These are phyloP conservation scores for Naganishia vaughanmartiniae DNA, from an alignment of 768 basidiomycete species.

Conservation along the genomic window DNA sequence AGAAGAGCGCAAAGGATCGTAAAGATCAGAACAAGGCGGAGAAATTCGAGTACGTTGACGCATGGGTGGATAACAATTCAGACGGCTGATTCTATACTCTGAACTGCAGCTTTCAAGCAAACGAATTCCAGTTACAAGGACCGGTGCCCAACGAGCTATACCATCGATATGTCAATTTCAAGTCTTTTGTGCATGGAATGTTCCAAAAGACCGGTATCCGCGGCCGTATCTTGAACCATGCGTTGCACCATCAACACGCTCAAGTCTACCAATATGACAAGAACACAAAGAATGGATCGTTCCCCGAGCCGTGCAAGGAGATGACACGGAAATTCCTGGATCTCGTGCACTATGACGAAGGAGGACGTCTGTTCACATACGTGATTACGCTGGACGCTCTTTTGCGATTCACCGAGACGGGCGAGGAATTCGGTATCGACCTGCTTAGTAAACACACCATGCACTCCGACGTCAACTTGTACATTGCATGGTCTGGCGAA, in stretches of 20 bases:
- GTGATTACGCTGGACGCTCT: conserved; percentile 72
- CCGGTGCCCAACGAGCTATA: conserved; percentile 55
- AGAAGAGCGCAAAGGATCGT: not conserved
- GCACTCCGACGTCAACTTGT: conserved; percentile 65
- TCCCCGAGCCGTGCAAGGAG: conserved; percentile 35
- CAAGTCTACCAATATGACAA: conserved; percentile 54
- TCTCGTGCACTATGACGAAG: conserved; percentile 55
- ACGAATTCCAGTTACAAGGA: conserved; percentile 56
- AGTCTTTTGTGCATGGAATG: conserved; percentile 55
- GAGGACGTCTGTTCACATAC: conserved; percentile 70
- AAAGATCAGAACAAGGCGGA: conserved; percentile 8
- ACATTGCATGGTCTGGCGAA: conserved; percentile 57
- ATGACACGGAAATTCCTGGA: conserved; percentile 53
- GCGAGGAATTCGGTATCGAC: conserved; percentile 81
- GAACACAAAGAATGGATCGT: conserved; percentile 52
- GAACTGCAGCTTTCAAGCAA: conserved; percentile 55
- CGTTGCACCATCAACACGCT: conserved; percentile 55
- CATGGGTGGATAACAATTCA: too few relatives aligned
- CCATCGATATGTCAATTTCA: conserved; percentile 54
- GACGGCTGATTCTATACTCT: conserved; percentile 3
- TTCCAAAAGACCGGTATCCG: conserved; percentile 53
- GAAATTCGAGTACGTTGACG: conserved; percentile 21
- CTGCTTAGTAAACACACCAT: conserved; percentile 83
- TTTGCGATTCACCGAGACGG: conserved; percentile 80
- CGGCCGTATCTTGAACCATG: conserved; percentile 54